Evolutionary conservation across 352 stramenopile species (phyloP).

Genomic region (Phytophthora sp.): DNA sequence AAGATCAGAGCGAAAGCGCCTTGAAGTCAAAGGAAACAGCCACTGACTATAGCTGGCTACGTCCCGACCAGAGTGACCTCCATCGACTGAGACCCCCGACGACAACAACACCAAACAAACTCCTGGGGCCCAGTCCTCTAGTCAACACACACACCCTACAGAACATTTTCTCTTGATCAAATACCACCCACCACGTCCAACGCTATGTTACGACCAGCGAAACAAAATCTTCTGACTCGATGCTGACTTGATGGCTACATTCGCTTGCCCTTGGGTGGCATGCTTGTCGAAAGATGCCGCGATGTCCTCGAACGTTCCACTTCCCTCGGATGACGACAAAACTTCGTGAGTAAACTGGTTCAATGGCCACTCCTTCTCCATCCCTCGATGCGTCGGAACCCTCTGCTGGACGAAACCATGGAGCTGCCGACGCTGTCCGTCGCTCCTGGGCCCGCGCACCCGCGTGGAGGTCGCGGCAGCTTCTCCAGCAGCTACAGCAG

Average conservation of each 20-base stretch:
- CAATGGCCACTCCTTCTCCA: constrained; percentile 2
- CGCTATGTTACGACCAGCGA: constrained; percentile 8
- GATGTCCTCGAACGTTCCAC: constrained; percentile 10
- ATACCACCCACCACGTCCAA: constrained; percentile 6
- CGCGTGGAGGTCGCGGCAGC: constrained; percentile 32
- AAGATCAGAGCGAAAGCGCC: no score
- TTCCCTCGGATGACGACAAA: constrained; percentile 28
- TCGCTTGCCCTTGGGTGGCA: constrained; percentile 21
- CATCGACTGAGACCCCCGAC: no score
- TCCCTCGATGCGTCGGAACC: constrained; percentile 25
- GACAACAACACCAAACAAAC: no score
- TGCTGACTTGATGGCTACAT: constrained; percentile 36
- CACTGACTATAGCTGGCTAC: no score
- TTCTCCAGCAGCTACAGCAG: constrained; percentile 40
- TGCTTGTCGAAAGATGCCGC: constrained; percentile 21
- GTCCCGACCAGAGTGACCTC: no score
- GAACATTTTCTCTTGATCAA: constrained; percentile 25
- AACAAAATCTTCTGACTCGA: constrained; percentile 4
- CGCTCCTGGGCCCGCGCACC: constrained; percentile 21
- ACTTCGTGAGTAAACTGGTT: no score
- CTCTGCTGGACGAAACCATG: constrained; percentile 33
- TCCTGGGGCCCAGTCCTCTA: no score
- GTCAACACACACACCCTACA: no score
- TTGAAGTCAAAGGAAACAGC: no score
- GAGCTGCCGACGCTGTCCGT: constrained; percentile 30